Evolutionary conservation across 2,329 filamentous ascomycete species (phyloP).

Genomic region (Hypoxylon sp.): DNA sequence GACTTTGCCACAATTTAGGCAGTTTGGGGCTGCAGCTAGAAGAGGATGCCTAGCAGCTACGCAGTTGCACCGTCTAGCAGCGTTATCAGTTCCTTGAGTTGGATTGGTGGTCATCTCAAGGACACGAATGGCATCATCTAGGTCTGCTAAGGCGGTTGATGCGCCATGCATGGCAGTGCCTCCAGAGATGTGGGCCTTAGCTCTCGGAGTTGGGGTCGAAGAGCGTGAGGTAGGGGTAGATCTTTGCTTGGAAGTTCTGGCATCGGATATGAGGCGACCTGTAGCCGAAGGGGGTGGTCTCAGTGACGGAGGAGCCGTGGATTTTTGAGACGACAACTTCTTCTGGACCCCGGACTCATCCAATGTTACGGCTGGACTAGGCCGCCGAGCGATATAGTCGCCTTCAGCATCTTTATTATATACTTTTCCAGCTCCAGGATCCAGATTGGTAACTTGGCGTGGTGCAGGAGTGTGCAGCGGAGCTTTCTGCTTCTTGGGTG

Average conservation of each 20-base stretch:
- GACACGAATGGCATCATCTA: slow-evolving; percentile 86
- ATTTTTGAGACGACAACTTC: slow-evolving; percentile 66
- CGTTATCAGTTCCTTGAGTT: slow-evolving; percentile 70
- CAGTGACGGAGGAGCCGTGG: slow-evolving; percentile 63
- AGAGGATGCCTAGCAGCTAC: slow-evolving; percentile 90
- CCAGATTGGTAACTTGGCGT: slow-evolving; percentile 74
- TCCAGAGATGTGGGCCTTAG: slow-evolving; percentile 81
- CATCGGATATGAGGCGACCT: slow-evolving; percentile 87
- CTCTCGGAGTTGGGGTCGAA: slow-evolving; percentile 68
- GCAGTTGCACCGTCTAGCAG: slow-evolving; percentile 83
- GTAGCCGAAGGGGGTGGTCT: slow-evolving; percentile 77
- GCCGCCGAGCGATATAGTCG: slow-evolving; percentile 77
- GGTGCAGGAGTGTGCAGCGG: slow-evolving; percentile 75
- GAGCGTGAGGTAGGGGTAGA: slow-evolving; percentile 67
- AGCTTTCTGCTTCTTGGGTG: slow-evolving; percentile 70
- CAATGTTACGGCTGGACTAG: slow-evolving; percentile 59
- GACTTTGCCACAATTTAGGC: slow-evolving; percentile 92
- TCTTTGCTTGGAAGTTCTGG: slow-evolving; percentile 71
- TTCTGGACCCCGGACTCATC: slow-evolving; percentile 58
- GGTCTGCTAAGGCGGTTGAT: slow-evolving; percentile 78
- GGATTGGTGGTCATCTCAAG: slow-evolving; percentile 96
- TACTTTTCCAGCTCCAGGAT: slow-evolving; percentile 73
- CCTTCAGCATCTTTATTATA: slow-evolving; percentile 81
- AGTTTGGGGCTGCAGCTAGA: slow-evolving; percentile 93
- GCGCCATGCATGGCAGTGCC: slow-evolving; percentile 87